Base-by-base conservation (phyloP, 495 filamentous ascomycete genomes). In the Halenospora varia region DNA sequence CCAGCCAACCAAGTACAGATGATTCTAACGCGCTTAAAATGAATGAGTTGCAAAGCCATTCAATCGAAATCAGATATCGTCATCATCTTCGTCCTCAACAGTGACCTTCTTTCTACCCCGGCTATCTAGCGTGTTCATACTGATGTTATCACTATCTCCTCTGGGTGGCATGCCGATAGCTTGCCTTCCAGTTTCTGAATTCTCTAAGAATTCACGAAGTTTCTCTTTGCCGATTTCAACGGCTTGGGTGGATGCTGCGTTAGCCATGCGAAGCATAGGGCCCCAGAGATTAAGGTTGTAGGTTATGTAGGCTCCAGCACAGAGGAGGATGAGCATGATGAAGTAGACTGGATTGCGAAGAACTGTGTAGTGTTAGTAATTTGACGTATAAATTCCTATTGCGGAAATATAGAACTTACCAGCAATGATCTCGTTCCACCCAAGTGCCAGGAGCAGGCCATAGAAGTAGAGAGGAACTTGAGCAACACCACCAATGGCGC, bases 401-500 rank as follows among this genome's bases (percentile, higher is more conserved):
- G n/a, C n/a, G n/a, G n/a, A 26, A 53, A 29, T 45, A 18, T 8
- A 57, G 25, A 51, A 70, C 88, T 77, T 78, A 95, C 91, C 89
- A 66, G 90, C 88, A 60, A 92, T 68, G 57, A 97, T 90, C 73
- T 98, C 94, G 70, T 98, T 98, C 94, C 94, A 97, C 22, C 94
- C 94, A 41, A 98, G 76, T 25, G 90, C 90, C 56, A 98, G 72
- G 52, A 98, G 73, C 49, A 97, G 65, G 18, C 82, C 93, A 62
- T 96, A 98, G 69, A 97, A 96, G 70, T 96, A 97, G 53, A 96
- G 67, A 18, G 94, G 94, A 55, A 97, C 88, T 72, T 97, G 92
- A 2, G 90, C 89, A 62, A 98, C 88, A 56, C 93, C 92, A 44
- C 94, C 94, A 66, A 97, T 96, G 29, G 94, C 93, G 72, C 91